Conservation (phyloP, 2,329 filamentous ascomycete species). For the Trichoderma polysporum region DNA sequence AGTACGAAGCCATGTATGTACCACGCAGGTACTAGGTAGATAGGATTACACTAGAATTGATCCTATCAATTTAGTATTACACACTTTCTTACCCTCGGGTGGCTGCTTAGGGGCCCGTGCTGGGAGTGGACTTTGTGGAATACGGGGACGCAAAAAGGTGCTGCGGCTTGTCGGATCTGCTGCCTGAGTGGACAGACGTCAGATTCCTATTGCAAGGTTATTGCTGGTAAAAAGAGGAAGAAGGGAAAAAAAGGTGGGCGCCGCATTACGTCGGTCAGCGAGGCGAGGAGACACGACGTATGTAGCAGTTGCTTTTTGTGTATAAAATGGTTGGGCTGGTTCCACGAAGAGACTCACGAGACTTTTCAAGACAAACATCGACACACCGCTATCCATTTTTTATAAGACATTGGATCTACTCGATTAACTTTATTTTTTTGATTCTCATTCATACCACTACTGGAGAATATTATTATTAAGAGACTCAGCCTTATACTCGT, state of each 20-base stretch:
- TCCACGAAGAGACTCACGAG: neutral
- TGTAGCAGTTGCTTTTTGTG: neutral
- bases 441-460: neutral
- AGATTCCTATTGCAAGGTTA: slow-evolving; percentile 1
- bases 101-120: slow-evolving; percentile 6
- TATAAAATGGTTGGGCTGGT: neutral
- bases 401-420: neutral
- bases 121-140: too few relatives aligned
- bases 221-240: neutral
- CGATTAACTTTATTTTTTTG: neutral
- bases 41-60: neutral
- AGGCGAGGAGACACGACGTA: neutral
- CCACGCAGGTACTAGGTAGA: neutral
- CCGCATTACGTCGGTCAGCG: slow-evolving; percentile 12
- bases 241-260: neutral
- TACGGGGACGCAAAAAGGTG: neutral
- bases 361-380: neutral
- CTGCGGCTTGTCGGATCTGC: neutral
- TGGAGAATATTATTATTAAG: neutral
- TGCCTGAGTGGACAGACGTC: neutral
- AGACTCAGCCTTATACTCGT: neutral
- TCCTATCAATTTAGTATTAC: too few relatives aligned
- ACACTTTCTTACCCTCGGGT: neutral
- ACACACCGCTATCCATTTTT: neutral
- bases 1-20: neutral